Evolutionary conservation across 371 early-diverging fungal species (phyloP).

Genomic region (Dichotomocladium elegans): DNA sequence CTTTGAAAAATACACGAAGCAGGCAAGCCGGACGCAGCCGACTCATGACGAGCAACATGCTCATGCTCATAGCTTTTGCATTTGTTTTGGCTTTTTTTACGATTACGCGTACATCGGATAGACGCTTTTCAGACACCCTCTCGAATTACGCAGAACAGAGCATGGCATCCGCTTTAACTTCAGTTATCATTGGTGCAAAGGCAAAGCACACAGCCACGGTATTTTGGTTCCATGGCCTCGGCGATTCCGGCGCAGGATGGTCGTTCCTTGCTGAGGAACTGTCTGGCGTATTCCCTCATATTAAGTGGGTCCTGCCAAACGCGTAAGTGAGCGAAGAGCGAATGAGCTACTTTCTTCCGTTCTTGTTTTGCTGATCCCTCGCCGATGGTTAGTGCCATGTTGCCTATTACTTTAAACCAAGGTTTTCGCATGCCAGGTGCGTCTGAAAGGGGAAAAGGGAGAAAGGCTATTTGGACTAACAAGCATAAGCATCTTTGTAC

Average conservation of each 20-base stretch:
- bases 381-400: constrained; percentile 25
- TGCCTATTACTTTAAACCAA: constrained; percentile 81
- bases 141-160: no score
- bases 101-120: no score
- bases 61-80: no score
- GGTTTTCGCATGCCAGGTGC: constrained; percentile 86
- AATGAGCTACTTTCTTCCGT: no score
- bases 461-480: background rate
- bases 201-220: constrained; percentile 75
- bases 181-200: constrained; percentile 45
- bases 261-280: constrained; percentile 67
- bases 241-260: constrained; percentile 73
- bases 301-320: constrained; percentile 84
- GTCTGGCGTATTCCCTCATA: constrained; percentile 59
- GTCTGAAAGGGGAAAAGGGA: constrained; percentile 10
- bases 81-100: no score
- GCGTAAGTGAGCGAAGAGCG: constrained; percentile 52
- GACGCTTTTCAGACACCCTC: no score
- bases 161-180: constrained; percentile 20
- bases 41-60: no score
- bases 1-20: no score
- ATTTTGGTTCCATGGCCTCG: constrained; percentile 75
- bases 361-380: no score
- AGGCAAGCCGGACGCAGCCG: no score
- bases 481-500: background rate